Conservation (phyloP, 805 yeast species). For the Metschnikowia kofuensis region DNA sequence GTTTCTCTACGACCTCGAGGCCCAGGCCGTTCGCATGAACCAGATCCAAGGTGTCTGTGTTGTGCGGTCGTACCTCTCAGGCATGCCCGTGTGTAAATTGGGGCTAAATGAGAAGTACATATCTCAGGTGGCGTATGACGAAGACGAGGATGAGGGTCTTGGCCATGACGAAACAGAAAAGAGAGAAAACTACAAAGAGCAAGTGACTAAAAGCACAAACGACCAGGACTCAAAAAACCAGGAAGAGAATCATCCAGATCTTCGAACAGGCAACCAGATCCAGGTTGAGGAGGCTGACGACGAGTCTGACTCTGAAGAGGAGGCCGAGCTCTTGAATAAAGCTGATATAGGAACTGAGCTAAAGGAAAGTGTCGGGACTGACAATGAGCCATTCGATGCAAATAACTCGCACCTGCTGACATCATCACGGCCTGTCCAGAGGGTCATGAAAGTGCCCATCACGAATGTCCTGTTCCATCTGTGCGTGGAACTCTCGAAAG, state of each 20-base stretch:
- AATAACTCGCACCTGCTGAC: neutral
- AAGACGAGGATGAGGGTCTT: slow-evolving; percentile 8
- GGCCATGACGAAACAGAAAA: neutral
- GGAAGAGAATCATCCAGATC: too few relatives aligned
- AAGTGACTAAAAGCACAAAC: neutral
- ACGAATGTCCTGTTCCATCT: slow-evolving; percentile 45
- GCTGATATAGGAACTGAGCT: too few relatives aligned
- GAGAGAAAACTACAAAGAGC: neutral
- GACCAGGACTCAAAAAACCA: neutral
- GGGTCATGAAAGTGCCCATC: slow-evolving; percentile 27
- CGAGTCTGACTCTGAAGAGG: neutral
- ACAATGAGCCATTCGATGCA: slow-evolving; percentile 4
- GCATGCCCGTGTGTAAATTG: slow-evolving; percentile 42
- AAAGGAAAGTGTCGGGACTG: neutral
- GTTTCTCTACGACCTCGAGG: slow-evolving; percentile 33
- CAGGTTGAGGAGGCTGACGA: neutral
- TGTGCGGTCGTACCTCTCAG: slow-evolving; percentile 40
- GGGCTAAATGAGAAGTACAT: slow-evolving; percentile 41
- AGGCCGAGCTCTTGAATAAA: neutral
- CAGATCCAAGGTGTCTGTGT: slow-evolving; percentile 33
- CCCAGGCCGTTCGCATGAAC: slow-evolving; percentile 27
- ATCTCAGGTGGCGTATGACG: slow-evolving; percentile 31
- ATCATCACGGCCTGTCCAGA: neutral
- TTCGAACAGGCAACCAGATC: slow-evolving; percentile 12
- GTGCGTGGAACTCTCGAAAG: slow-evolving; percentile 72